These are phyloP conservation scores for Aurifilum marmelostoma DNA, from an alignment of 2,329 filamentous ascomycete species.

Conservation along the genomic window DNA sequence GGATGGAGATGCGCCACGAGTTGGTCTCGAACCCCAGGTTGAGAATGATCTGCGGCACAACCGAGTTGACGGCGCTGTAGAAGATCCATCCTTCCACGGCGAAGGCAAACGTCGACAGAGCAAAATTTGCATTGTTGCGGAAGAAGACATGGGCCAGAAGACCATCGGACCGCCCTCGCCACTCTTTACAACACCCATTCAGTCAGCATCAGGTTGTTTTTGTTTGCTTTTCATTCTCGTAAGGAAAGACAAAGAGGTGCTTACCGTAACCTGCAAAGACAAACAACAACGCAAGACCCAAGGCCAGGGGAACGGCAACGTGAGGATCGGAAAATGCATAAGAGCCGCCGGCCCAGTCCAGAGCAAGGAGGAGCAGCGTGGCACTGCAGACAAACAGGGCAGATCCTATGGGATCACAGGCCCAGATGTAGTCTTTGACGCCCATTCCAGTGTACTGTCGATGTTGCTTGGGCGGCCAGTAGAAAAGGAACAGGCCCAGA, in stretches of 20 bases:
- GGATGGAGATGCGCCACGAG: conserved; percentile 51
- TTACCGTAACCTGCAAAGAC: conserved; percentile 46
- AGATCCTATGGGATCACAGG: conserved; percentile 52
- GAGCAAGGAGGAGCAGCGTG: conserved; percentile 48
- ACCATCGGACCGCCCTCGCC: conserved; percentile 57
- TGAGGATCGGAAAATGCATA: conserved; percentile 46
- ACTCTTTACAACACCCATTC: conserved; percentile 45
- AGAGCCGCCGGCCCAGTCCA: conserved; percentile 51
- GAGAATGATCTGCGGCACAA: conserved; percentile 53
- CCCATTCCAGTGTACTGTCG: conserved; percentile 43
- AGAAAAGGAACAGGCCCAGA: conserved; percentile 51
- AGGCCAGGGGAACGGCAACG: conserved; percentile 44
- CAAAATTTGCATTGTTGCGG: conserved; percentile 55
- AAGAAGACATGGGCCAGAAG: conserved; percentile 62
- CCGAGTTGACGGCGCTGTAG: conserved; percentile 55
- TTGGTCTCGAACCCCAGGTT: conserved; percentile 52
- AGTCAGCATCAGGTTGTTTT: neutral
- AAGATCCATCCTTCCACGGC: conserved; percentile 63
- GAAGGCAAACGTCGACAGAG: conserved; percentile 57
- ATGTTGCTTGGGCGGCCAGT: conserved; percentile 47
- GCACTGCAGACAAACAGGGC: conserved; percentile 47
- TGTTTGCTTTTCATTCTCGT: neutral
- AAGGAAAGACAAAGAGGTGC: conserved; percentile 26
- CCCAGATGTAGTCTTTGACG: conserved; percentile 47
- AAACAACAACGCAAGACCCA: conserved; percentile 46